Percentiles rank a stretch among this genome's conserved stretches.
Evolutionary conservation across 768 basidiomycete genomes (phyloP).

Genomic region (Nevesoporus exiguus): DNA sequence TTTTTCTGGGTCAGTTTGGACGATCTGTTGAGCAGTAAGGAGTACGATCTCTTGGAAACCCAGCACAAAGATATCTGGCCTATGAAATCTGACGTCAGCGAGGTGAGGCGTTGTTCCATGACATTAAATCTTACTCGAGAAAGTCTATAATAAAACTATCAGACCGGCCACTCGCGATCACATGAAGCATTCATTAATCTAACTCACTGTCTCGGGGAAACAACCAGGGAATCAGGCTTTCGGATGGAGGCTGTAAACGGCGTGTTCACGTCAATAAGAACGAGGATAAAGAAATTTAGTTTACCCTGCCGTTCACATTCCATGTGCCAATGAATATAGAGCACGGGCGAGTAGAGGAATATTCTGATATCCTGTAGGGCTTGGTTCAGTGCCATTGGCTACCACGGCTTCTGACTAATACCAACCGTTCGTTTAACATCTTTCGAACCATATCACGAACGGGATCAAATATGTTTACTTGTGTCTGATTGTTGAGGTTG

Average conservation of each 20-base stretch:
- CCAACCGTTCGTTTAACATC: conserved; percentile 65
- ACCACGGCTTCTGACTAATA: not conserved
- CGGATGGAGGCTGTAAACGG: conserved; percentile 58
- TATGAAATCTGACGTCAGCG: conserved; percentile 27
- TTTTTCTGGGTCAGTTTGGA: conserved; percentile 94
- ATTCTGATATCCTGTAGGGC: conserved; percentile 64
- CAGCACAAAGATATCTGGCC: conserved; percentile 86
- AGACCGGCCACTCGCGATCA: not conserved
- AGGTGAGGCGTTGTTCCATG: conserved; percentile 27
- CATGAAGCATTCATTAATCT: not conserved
- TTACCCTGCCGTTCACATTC: conserved; percentile 90
- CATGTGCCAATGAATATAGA: conserved; percentile 88
- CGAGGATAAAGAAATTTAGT: conserved; percentile 17
- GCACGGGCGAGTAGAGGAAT: conserved; percentile 71
- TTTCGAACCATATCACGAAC: conserved; percentile 83
- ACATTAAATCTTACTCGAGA: conserved; percentile 14
- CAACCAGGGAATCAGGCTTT: conserved; percentile 85
- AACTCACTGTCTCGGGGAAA: conserved; percentile 76
- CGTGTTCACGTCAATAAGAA: conserved; percentile 8
- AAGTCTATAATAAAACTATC: conserved; percentile 12
- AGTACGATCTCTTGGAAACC: conserved; percentile 98
- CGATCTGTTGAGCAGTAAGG: conserved; percentile 94
- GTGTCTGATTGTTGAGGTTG: conserved; percentile 82
- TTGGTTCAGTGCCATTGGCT: not conserved
- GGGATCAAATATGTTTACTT: conserved; percentile 91